A percentile compares a stretch with the other conserved stretches of the same genome.
Evolutionary conservation across 192 early-diverging fungal species (phyloP).

Genomic region (Coemansia sp.): DNA sequence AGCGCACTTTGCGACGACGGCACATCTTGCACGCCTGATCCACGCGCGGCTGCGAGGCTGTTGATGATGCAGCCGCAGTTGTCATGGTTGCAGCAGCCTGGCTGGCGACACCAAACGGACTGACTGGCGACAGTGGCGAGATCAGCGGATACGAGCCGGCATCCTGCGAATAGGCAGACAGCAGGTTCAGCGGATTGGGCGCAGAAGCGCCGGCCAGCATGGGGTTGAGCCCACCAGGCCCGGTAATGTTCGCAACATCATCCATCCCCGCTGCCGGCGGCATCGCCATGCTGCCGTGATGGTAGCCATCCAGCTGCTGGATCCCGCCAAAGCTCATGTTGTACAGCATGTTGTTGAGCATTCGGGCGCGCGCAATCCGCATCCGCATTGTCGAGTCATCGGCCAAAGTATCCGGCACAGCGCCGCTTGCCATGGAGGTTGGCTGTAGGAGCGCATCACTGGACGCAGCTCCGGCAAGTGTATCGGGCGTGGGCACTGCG

Average conservation of each 20-base stretch:
- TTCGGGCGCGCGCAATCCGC: slow-evolving; percentile 11
- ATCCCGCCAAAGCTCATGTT: slow-evolving; percentile 44
- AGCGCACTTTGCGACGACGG: slow-evolving; percentile 53
- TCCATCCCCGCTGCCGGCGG: background rate
- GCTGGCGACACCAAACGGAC: background rate
- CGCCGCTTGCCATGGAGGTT: background rate
- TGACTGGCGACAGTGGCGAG: slow-evolving; percentile 9
- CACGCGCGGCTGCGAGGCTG: slow-evolving; percentile 22
- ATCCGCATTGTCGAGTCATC: background rate
- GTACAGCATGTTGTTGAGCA: slow-evolving; percentile 30
- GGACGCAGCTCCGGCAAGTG: background rate
- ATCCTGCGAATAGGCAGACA: background rate
- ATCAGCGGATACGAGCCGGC: slow-evolving; percentile 6
- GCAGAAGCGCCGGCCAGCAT: slow-evolving; percentile 13
- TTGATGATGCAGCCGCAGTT: background rate
- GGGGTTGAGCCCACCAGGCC: slow-evolving; percentile 5
- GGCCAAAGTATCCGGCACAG: background rate
- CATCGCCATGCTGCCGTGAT: slow-evolving; percentile 16
- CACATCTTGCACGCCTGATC: slow-evolving; percentile 54
- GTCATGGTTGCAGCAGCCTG: background rate
- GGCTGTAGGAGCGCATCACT: background rate
- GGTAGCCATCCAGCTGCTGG: slow-evolving; percentile 36
- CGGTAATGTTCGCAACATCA: background rate
- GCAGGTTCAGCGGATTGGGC: slow-evolving; percentile 1
- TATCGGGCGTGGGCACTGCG: background rate